Conservation (phyloP, 345 rosid genomes). For the Sapria himalayana region DNA sequence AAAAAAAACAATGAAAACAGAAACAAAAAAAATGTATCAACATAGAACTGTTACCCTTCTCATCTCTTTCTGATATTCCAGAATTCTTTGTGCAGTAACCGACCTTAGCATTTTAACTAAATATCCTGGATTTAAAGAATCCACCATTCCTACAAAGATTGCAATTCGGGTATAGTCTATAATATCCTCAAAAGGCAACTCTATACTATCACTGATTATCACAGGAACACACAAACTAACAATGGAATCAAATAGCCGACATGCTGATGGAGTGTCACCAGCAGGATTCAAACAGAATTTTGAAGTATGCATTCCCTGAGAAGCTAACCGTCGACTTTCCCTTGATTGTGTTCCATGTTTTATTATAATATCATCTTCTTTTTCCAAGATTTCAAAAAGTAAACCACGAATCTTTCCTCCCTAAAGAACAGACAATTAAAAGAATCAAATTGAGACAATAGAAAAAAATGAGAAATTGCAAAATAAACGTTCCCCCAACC, state of each 20-base stretch:
- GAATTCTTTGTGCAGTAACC: conserved; percentile 27
- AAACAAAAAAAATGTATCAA: too few relatives aligned
- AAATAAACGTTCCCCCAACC: too few relatives aligned
- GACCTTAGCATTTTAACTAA: conserved; percentile 41
- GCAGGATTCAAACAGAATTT: conserved; percentile 96
- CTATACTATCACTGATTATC: conserved; percentile 68
- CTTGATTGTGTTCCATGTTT: conserved; percentile 92
- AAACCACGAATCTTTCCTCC: conserved; percentile 92
- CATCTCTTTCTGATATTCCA: conserved; percentile 64
- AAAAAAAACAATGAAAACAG: too few relatives aligned
- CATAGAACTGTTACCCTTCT: conserved; percentile 45
- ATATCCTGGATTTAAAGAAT: conserved; percentile 49
- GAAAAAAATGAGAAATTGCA: too few relatives aligned
- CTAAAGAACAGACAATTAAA: conserved; percentile 19
- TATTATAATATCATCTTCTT: conserved; percentile 53
- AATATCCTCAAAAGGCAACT: conserved; percentile 85
- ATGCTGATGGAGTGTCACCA: conserved; percentile 96
- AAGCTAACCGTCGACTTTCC: conserved; percentile 84
- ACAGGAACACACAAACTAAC: conserved; percentile 95
- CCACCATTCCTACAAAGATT: conserved; percentile 44
- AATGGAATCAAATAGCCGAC: conserved; percentile 90
- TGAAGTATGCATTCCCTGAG: conserved; percentile 82
- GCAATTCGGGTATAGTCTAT: conserved; percentile 78
- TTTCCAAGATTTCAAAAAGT: conserved; percentile 71
- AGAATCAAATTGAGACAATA: too few relatives aligned